Conservation (phyloP, 1,284 basidiomycete species). For the Ustilago lituana region DNA sequence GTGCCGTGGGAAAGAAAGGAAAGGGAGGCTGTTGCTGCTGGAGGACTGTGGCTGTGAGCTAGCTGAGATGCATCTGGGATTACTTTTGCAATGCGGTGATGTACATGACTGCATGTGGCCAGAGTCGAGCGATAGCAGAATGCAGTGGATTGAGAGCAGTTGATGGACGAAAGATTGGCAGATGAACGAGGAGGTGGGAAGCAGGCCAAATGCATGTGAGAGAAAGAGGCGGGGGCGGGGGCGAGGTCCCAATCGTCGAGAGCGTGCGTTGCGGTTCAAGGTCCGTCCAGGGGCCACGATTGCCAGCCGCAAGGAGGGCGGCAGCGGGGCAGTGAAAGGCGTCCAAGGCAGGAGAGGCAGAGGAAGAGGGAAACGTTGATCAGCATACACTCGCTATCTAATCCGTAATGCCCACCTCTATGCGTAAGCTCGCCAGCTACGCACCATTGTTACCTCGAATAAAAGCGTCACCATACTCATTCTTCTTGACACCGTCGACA, state of each 20-base stretch:
- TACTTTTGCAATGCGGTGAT: slow-evolving; percentile 51
- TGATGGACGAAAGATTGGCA: too few relatives aligned
- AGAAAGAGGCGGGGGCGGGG: neutral
- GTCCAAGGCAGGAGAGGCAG: neutral
- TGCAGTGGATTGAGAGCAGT: slow-evolving; percentile 3
- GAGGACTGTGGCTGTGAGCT: too few relatives aligned
- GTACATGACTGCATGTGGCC: slow-evolving; percentile 40
- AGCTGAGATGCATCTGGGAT: too few relatives aligned
- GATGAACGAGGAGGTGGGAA: neutral
- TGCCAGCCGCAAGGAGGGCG: neutral
- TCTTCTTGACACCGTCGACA: slow-evolving; percentile 84
- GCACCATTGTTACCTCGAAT: slow-evolving; percentile 95
- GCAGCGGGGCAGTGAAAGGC: neutral
- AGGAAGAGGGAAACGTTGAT: slow-evolving; percentile 1
- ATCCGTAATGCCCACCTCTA: too few relatives aligned
- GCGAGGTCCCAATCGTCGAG: too few relatives aligned
- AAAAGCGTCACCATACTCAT: slow-evolving; percentile 92
- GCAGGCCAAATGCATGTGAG: too few relatives aligned
- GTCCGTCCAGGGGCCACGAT: neutral
- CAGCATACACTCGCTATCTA: too few relatives aligned
- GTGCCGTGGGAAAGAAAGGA: too few relatives aligned
- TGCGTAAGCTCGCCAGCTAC: too few relatives aligned
- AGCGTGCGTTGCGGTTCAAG: neutral
- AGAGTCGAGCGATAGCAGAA: neutral
- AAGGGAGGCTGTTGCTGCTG: too few relatives aligned